A percentile compares a stretch with the other conserved stretches of the same genome.
These are phyloP conservation scores for Aspergillus sp. DNA, from an alignment of 2,329 filamentous ascomycete species.

Conservation along the genomic window DNA sequence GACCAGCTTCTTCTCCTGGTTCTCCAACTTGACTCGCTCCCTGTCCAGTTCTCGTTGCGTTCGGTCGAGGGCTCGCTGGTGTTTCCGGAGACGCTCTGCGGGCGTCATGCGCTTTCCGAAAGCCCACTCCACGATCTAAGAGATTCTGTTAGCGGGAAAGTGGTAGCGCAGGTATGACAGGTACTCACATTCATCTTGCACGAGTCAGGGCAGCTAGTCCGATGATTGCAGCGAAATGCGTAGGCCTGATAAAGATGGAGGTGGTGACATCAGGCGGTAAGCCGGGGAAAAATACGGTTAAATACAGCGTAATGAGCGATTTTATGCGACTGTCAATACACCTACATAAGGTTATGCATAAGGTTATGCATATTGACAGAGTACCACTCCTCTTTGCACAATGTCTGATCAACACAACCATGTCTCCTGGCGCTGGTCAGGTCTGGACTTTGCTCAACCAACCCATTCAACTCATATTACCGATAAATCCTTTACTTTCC, in stretches of 20 bases:
- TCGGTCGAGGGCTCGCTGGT: constrained; percentile 94
- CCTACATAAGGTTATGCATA: too few relatives aligned
- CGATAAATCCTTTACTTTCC: too few relatives aligned
- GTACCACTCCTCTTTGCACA: too few relatives aligned
- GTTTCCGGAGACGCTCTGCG: constrained; percentile 54
- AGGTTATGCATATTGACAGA: too few relatives aligned
- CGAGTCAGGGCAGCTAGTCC: too few relatives aligned
- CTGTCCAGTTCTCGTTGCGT: constrained; percentile 93
- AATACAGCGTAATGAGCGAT: constrained; percentile 6
- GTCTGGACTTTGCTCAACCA: too few relatives aligned
- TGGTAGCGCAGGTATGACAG: not conserved
- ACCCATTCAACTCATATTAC: too few relatives aligned
- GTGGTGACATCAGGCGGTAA: constrained; percentile 20
- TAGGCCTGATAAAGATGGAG: too few relatives aligned
- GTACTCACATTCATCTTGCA: constrained; percentile 35
- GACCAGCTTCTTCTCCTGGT: constrained; percentile 95
- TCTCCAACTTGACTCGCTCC: constrained; percentile 89
- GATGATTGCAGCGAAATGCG: too few relatives aligned
- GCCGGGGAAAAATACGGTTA: constrained; percentile 5
- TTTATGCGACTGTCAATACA: too few relatives aligned
- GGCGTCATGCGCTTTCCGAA: constrained; percentile 99
- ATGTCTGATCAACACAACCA: too few relatives aligned
- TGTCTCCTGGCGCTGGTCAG: too few relatives aligned
- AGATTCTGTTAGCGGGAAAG: constrained; percentile 9
- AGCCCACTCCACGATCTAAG: constrained; percentile 94